Evolutionary conservation across 306 rosid species (phyloP).

Genomic region (Ochetophila trinervis): DNA sequence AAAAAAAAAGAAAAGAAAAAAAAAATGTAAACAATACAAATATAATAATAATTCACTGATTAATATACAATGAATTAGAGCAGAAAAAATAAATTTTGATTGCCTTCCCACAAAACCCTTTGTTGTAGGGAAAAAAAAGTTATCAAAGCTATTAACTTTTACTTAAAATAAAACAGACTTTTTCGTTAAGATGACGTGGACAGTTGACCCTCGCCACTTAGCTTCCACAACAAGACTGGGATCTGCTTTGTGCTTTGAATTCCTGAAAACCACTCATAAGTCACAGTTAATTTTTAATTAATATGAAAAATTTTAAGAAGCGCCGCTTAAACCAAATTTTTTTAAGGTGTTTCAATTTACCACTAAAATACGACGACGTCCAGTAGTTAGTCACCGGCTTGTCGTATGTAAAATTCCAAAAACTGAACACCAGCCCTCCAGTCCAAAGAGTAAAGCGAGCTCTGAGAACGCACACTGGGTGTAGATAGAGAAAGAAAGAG

Average conservation of each 20-base stretch:
- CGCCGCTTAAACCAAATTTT: constrained; percentile 8
- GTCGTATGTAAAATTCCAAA: not conserved
- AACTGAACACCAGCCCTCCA: not conserved
- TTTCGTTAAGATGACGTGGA: constrained; percentile 11
- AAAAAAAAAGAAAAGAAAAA: no score
- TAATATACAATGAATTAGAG: no score
- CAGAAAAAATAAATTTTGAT: no score
- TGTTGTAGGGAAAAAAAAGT: no score
- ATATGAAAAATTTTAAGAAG: not conserved
- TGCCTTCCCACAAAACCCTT: no score
- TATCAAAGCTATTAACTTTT: no score
- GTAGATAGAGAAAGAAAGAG: constrained; percentile 1
- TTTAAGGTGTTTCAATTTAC: not conserved
- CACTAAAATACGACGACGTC: constrained; percentile 14
- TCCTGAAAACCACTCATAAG: not conserved
- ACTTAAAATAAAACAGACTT: no score
- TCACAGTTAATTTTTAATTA: not conserved
- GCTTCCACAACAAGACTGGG: not conserved
- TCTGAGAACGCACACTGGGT: not conserved
- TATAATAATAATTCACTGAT: no score
- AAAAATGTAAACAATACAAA: no score
- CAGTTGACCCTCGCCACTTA: not conserved
- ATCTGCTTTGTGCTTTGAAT: not conserved
- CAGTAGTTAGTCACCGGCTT: not conserved
- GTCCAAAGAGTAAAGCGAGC: not conserved